Conservation (phyloP, 495 filamentous ascomycete species). For the Lepraria neglecta region DNA sequence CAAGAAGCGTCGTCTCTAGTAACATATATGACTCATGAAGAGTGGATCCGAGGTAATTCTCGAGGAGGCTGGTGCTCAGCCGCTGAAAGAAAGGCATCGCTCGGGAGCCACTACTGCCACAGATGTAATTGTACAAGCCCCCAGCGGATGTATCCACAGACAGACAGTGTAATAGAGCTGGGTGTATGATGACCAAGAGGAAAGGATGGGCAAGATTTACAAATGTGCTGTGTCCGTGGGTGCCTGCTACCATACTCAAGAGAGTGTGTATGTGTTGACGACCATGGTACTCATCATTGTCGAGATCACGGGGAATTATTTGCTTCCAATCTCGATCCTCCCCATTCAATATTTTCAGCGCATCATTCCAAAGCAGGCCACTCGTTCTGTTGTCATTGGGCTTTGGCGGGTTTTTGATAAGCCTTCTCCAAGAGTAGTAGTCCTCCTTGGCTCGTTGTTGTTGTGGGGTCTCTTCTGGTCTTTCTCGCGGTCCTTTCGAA, state of each 20-base stretch:
- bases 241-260: slow-evolving; percentile 10
- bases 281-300: background rate
- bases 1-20: slow-evolving; percentile 8
- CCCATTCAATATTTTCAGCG: slow-evolving; percentile 4
- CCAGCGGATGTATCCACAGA: slow-evolving; percentile 48
- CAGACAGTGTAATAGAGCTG: slow-evolving; percentile 44
- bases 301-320: slow-evolving; percentile 12
- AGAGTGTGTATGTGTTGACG: slow-evolving; percentile 5
- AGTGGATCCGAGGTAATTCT: background rate
- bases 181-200: slow-evolving; percentile 44
- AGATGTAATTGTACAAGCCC: slow-evolving; percentile 52
- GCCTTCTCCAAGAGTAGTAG: slow-evolving; percentile 6
- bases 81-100: slow-evolving; percentile 39
- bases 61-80: slow-evolving; percentile 17
- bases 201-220: slow-evolving; percentile 35
- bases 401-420: slow-evolving; percentile 4
- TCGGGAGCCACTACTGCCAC: slow-evolving; percentile 43
- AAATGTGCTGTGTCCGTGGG: slow-evolving; percentile 6
- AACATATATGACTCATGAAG: background rate
- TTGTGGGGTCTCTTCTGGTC: slow-evolving; percentile 1
- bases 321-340: slow-evolving; percentile 15
- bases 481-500: background rate
- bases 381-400: slow-evolving; percentile 14
- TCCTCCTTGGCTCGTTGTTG: slow-evolving; percentile 13
- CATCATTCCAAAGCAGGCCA: slow-evolving; percentile 3